Evolutionary conservation across 345 rosid genomes (phyloP).

Genomic region (Rhizophora mangle): DNA sequence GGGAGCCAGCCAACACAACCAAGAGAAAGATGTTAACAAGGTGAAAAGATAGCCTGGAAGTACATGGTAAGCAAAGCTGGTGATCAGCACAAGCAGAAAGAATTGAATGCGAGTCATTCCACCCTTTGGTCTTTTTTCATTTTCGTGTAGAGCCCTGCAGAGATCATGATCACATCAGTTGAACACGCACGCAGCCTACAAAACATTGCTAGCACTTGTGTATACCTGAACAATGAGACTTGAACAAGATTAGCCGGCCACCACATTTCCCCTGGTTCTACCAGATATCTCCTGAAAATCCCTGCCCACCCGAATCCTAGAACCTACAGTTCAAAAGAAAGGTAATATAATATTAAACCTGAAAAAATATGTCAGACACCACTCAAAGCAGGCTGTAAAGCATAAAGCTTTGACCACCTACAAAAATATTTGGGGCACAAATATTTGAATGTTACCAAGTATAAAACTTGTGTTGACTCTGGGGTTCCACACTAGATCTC

Average conservation of each 20-base stretch:
- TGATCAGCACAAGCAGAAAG: constrained; percentile 51
- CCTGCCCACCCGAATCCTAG: constrained; percentile 93
- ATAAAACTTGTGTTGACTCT: no score
- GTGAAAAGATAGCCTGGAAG: constrained; percentile 61
- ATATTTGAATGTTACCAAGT: no score
- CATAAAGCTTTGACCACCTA: not conserved
- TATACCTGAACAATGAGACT: constrained; percentile 73
- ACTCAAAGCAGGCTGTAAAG: not conserved
- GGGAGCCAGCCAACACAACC: constrained; percentile 79
- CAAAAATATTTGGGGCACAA: no score
- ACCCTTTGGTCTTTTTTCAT: constrained; percentile 49
- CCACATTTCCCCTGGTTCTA: constrained; percentile 93
- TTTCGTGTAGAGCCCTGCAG: constrained; percentile 70
- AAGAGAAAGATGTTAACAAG: constrained; percentile 55
- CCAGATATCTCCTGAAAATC: constrained; percentile 58
- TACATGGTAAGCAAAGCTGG: constrained; percentile 66
- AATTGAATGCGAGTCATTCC: constrained; percentile 48
- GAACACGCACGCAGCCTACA: no score
- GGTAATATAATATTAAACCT: not conserved
- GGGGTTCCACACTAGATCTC: no score
- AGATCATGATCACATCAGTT: not conserved
- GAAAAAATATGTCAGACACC: no score
- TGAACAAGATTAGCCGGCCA: constrained; percentile 77
- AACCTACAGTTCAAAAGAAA: constrained; percentile 33
- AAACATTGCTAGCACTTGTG: not conserved